Evolutionary conservation across 371 early-diverging fungal species (phyloP).

Genomic region (Apophysomyces trapeziformis): DNA sequence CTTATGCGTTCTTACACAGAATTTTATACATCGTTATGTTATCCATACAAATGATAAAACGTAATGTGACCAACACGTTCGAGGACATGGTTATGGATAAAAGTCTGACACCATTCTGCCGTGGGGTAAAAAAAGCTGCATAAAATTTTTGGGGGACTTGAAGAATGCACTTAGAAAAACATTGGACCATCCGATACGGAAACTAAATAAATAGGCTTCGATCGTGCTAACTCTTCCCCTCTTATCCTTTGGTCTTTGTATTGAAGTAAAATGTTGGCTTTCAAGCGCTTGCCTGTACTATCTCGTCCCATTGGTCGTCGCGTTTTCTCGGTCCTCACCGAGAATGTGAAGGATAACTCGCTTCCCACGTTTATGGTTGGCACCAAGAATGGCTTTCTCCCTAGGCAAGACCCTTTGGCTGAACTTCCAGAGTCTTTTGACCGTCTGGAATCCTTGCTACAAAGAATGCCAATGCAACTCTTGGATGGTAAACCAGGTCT

Average conservation of each 20-base stretch:
- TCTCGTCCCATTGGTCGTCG: slow-evolving; percentile 9
- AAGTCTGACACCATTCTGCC: slow-evolving; percentile 8
- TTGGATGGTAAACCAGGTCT: slow-evolving; percentile 75
- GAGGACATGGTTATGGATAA: not conserved
- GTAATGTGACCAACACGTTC: not conserved
- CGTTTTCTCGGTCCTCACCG: slow-evolving; percentile 36
- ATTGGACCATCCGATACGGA: not conserved
- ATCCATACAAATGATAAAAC: no score
- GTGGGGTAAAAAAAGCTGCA: not conserved
- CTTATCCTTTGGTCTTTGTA: not conserved
- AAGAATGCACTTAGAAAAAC: not conserved
- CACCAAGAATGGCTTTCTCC: slow-evolving; percentile 73
- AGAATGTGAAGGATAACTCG: slow-evolving; percentile 37
- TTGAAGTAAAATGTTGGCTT: not conserved
- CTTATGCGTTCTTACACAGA: no score
- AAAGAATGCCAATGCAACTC: slow-evolving; percentile 77
- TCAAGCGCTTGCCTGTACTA: not conserved
- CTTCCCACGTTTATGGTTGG: slow-evolving; percentile 71
- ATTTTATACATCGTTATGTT: no score
- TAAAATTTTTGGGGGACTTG: not conserved
- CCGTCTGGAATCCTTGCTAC: slow-evolving; percentile 69
- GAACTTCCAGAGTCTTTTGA: slow-evolving; percentile 71
- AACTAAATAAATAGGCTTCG: not conserved
- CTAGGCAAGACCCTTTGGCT: slow-evolving; percentile 68
- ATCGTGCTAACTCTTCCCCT: not conserved